A percentile compares a stretch with the other conserved stretches of the same genome.
Conservation (phyloP, 202 grass and related monocot genomes). For the Setaria viridis region DNA sequence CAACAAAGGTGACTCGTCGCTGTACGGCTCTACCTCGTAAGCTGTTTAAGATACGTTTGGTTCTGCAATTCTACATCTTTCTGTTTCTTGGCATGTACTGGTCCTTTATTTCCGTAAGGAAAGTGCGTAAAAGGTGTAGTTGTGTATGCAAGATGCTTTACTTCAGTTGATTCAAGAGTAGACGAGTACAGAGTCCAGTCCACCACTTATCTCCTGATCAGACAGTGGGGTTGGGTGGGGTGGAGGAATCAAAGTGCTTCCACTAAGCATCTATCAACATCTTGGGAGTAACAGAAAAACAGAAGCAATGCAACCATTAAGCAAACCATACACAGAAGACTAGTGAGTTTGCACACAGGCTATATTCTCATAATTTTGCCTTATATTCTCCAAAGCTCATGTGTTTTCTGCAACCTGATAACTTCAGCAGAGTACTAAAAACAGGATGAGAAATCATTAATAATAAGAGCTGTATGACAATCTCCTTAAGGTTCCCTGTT, state of each 20-base stretch:
- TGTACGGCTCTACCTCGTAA: background rate
- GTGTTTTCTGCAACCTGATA: background rate
- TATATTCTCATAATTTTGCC: constrained; percentile 36
- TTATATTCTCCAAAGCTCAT: constrained; percentile 22
- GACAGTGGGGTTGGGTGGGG: background rate
- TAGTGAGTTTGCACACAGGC: constrained; percentile 45
- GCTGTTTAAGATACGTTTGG: constrained; percentile 24
- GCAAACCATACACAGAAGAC: constrained; percentile 39
- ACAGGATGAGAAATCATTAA: constrained; percentile 22
- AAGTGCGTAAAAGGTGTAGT: background rate
- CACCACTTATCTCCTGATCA: constrained; percentile 43
- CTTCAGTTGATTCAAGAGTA: constrained; percentile 30
- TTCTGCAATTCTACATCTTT: constrained; percentile 27
- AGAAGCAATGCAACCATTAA: constrained; percentile 48
- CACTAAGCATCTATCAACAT: constrained; percentile 52
- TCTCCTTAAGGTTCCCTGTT: constrained; percentile 30
- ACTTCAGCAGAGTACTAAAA: constrained; percentile 38
- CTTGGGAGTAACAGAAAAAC: constrained; percentile 45
- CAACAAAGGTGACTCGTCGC: background rate
- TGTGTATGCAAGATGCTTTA: constrained; percentile 39
- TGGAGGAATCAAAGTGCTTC: constrained; percentile 8
- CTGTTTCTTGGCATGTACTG: constrained; percentile 5
- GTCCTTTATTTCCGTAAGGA: background rate
- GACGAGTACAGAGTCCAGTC: constrained; percentile 27
- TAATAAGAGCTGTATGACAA: constrained; percentile 33